phyloP scores from a whole-genome alignment of 768 basidiomycete genomes.

The Leucosporidium yakuticum region DNA sequence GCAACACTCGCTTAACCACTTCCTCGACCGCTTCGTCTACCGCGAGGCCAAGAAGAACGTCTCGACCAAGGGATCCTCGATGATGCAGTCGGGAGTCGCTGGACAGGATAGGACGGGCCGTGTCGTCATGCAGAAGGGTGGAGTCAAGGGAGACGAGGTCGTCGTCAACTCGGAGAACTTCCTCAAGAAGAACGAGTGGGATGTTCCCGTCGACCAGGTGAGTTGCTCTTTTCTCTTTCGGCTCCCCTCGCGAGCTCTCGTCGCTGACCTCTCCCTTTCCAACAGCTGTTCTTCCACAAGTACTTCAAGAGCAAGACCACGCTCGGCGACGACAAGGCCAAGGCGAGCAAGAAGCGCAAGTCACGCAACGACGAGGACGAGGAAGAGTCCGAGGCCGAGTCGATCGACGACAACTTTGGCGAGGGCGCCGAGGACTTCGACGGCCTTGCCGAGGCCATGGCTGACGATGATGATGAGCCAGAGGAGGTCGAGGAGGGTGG shows the following conservation, averaged over 20 bases:
- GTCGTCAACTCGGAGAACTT: conserved; percentile 76
- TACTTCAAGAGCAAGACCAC: conserved; percentile 72
- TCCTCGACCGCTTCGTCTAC: conserved; percentile 95
- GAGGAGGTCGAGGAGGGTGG: conserved; percentile 3
- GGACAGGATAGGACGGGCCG: conserved; percentile 54
- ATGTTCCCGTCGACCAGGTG: conserved; percentile 49
- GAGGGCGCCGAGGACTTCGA: conserved; percentile 19
- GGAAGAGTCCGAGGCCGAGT: conserved; percentile 14
- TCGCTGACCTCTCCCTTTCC: neutral
- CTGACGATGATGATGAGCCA: conserved; percentile 24
- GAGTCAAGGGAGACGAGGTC: conserved; percentile 52
- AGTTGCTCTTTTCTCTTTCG: neutral
- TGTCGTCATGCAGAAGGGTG: conserved; percentile 59
- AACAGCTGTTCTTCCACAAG: conserved; percentile 80
- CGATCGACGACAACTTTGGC: conserved; percentile 16
- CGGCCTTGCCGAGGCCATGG: conserved; percentile 19
- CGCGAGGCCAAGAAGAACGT: conserved; percentile 80
- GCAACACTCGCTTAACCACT: conserved; percentile 85
- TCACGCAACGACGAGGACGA: conserved; percentile 20
- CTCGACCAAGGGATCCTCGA: conserved; percentile 67
- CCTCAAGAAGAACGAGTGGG: conserved; percentile 71
- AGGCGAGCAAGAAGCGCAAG: conserved; percentile 31
- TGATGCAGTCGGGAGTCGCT: conserved; percentile 89
- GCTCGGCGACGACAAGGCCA: conserved; percentile 46
- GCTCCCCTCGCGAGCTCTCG: neutral